phyloP scores from a whole-genome alignment of 768 basidiomycete species.

The Tephrocybe rancida region DNA sequence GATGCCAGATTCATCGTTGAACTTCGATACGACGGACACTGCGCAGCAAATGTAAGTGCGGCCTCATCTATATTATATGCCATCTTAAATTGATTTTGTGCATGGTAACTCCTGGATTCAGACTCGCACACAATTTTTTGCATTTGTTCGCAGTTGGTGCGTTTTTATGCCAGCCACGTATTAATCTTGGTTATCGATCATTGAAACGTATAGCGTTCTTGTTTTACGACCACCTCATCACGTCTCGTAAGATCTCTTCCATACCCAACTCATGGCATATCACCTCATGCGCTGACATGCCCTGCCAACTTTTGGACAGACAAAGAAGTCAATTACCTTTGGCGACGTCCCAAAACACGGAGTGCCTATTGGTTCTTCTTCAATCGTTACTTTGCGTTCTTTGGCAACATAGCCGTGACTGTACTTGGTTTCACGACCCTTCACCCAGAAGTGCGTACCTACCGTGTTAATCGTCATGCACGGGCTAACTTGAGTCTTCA shows the following conservation, averaged over 20 bases:
- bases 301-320: conserved; percentile 20
- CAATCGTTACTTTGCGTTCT: conserved; percentile 50
- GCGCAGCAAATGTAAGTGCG: conserved; percentile 8
- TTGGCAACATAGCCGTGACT: conserved; percentile 36
- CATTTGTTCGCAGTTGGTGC: conserved; percentile 35
- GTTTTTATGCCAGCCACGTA: conserved; percentile 9
- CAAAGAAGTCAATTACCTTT: conserved; percentile 44
- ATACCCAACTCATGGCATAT: neutral
- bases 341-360: conserved; percentile 39
- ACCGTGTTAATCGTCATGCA: neutral
- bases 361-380: conserved; percentile 49
- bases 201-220: conserved; percentile 30
- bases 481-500: too few relatives aligned
- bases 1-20: conserved; percentile 14
- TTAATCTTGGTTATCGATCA: neutral
- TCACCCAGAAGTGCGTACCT: conserved; percentile 19
- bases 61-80: neutral
- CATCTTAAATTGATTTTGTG: too few relatives aligned
- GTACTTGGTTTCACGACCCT: conserved; percentile 31
- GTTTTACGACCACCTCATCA: conserved; percentile 41
- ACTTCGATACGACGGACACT: conserved; percentile 7
- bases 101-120: conserved; percentile 1
- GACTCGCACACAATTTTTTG: conserved; percentile 30
- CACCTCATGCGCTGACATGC: neutral
- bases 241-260: conserved; percentile 28